These are phyloP conservation scores for Cenchrus purpureus DNA, from an alignment of 176 grass and related monocot species.

Conservation along the genomic window DNA sequence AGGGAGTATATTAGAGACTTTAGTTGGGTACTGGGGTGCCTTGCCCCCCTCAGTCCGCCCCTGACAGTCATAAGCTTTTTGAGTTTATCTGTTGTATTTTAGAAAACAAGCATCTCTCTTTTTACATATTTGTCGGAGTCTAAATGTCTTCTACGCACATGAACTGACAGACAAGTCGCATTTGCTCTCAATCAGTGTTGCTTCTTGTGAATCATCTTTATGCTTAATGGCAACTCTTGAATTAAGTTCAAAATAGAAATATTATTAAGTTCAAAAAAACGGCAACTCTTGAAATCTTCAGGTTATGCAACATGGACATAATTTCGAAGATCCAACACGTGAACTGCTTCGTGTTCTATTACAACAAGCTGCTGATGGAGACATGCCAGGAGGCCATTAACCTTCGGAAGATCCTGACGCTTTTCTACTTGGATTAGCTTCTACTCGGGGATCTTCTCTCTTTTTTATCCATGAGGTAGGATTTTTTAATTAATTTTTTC, in stretches of 20 bases:
- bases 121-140: background rate
- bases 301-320: constrained; percentile 99
- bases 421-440: constrained; percentile 95
- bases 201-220: background rate
- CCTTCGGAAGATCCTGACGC: constrained; percentile 92
- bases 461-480: constrained; percentile 52
- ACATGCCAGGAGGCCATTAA: constrained; percentile 98
- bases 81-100: background rate
- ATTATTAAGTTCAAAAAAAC: background rate
- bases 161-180: background rate
- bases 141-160: background rate
- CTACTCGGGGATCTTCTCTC: background rate
- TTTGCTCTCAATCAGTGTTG: background rate
- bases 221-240: background rate
- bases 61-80: background rate
- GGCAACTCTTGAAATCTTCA: constrained; percentile 41
- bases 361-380: constrained; percentile 97
- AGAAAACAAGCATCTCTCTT: background rate
- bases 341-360: constrained; percentile 96
- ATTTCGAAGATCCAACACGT: constrained; percentile 94
- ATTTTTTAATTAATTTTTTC: background rate
- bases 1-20: no score
- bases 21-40: no score
- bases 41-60: no score
- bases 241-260: no score